Percentiles rank a stretch among this genome's conserved stretches.
These are phyloP conservation scores for Begonia loranthoides DNA, from an alignment of 306 rosid genomes.

Conservation along the genomic window DNA sequence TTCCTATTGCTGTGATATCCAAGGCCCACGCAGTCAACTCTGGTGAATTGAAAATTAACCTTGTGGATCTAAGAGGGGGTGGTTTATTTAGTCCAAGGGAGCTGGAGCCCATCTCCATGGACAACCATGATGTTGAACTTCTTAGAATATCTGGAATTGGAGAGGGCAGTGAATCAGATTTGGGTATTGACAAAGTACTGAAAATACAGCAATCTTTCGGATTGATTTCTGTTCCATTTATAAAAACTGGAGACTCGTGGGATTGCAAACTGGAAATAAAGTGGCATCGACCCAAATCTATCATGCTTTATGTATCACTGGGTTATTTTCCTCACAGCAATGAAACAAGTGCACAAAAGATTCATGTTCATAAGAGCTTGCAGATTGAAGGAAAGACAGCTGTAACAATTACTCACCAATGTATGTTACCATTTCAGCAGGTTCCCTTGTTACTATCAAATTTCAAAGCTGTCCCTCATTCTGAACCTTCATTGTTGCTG, in stretches of 20 bases:
- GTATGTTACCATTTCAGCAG: constrained; percentile 63
- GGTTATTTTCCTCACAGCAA: constrained; percentile 44
- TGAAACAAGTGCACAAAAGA: constrained; percentile 45
- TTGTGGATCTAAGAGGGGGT: constrained; percentile 88
- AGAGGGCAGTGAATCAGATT: constrained; percentile 47
- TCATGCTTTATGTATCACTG: constrained; percentile 80
- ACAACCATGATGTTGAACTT: constrained; percentile 81
- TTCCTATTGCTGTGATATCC: constrained; percentile 66
- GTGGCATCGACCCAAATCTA: constrained; percentile 87
- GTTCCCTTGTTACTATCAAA: constrained; percentile 68
- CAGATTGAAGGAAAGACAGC: constrained; percentile 83
- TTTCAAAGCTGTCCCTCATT: constrained; percentile 39
- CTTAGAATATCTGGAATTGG: constrained; percentile 69
- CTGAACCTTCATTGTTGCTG: constrained; percentile 39
- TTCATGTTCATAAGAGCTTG: constrained; percentile 81
- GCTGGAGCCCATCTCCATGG: constrained; percentile 32
- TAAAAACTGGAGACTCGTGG: constrained; percentile 76
- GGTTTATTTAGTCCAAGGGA: constrained; percentile 94
- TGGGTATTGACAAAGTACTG: constrained; percentile 46
- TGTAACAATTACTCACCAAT: constrained; percentile 45
- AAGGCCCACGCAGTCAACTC: constrained; percentile 65
- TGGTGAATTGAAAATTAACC: constrained; percentile 92
- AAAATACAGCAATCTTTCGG: constrained; percentile 80
- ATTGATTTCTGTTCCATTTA: constrained; percentile 66
- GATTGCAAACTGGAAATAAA: constrained; percentile 82